Base-by-base conservation (phyloP, 2,329 filamentous ascomycete species). In the Chaetomium globosum region DNA sequence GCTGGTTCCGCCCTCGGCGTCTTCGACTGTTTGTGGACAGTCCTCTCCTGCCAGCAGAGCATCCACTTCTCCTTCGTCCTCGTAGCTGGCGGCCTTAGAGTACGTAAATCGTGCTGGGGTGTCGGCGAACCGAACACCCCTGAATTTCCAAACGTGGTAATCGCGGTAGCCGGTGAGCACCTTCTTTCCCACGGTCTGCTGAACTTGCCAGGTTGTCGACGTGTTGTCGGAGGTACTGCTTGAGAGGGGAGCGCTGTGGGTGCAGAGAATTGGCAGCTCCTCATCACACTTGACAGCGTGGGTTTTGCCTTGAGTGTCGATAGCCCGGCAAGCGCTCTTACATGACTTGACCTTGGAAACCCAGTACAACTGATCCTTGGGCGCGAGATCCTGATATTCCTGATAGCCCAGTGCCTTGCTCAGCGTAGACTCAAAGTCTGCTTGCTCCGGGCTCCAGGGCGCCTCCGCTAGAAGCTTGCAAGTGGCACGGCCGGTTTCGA, bases 281-380 rank as follows among this genome's bases (percentile, higher is more conserved):
- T 54, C 63, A n/a, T 56, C 49, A 63, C 74, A 75, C 63, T 79
- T 75, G 31, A 80, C 66, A 5, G 74, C 74, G 1, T 78, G 71
- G 0, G 77, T 68, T 48, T 77, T 78, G 28, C 79, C 79, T 3
- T 70, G 70, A 9, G 73, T 71, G 48, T 74, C 71, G 51, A 74
- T 70, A 4, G 65, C 67, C 8, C 71, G 67, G 61, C 74, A 75
- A 5, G 26, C 51, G 46, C 39, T 56, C 49, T 68, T 64, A 7
- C 54, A 33, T 28, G 31, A 31, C 26, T 48, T 65, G 43, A 23
- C 51, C 39, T 53, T 51, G 48, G 31, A 48, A 19, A 64, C 43
- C 62, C 57, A 75, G 65, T 72, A 75, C 9, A 68, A 59, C 59
- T 74, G 71, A 13, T 62, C 59, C 3, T 55, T 53, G 1, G 69